A percentile compares a stretch with the other conserved stretches of the same genome.
These are phyloP conservation scores for Marsdenia floribunda DNA, from an alignment of 257 asterid genomes.

Conservation along the genomic window DNA sequence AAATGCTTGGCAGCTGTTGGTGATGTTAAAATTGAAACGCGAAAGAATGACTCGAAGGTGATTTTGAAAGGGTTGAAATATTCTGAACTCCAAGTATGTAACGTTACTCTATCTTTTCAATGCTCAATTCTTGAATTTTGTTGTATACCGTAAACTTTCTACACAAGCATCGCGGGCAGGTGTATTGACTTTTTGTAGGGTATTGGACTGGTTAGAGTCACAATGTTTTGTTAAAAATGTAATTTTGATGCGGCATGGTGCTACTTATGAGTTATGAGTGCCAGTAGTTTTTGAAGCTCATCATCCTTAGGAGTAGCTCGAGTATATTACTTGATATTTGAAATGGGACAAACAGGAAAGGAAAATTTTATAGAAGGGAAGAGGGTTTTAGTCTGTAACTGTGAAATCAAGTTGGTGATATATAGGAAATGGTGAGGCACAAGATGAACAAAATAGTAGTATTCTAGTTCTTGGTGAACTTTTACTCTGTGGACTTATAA, in stretches of 20 bases:
- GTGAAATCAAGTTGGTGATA: background rate
- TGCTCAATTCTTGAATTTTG: background rate
- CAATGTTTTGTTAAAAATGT: background rate
- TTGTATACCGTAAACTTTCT: background rate
- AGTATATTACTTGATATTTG: background rate
- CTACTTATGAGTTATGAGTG: background rate
- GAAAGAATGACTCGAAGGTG: conserved; percentile 50
- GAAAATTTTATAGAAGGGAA: background rate
- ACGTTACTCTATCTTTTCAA: background rate
- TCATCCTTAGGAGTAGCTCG: background rate
- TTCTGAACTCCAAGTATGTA: conserved; percentile 62
- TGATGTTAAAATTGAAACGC: conserved; percentile 25
- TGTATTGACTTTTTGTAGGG: no score
- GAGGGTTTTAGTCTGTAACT: background rate
- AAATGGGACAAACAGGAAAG: background rate
- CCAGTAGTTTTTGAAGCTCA: background rate
- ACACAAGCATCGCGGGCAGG: background rate
- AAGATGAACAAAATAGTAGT: no score
- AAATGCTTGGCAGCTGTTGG: conserved; percentile 22
- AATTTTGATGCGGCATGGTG: background rate
- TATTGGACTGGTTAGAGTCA: background rate
- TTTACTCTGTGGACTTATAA: no score
- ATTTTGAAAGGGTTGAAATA: conserved; percentile 78
- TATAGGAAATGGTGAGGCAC: no score
- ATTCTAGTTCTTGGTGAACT: no score